These are phyloP conservation scores for Avicennia marina DNA, from an alignment of 257 asterid genomes.

Conservation along the genomic window DNA sequence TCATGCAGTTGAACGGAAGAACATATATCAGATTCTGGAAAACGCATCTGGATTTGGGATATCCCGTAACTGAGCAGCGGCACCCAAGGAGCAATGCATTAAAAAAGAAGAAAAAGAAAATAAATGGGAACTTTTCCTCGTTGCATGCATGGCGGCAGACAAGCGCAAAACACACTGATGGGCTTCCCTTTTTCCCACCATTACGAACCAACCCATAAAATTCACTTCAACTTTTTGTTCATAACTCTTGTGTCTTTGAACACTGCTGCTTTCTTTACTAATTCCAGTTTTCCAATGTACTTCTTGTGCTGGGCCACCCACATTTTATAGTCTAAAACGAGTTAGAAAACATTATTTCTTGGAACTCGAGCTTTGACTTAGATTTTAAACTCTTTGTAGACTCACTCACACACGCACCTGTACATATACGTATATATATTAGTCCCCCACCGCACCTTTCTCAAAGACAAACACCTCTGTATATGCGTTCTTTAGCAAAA, in stretches of 20 bases:
- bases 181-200: conserved; percentile 20
- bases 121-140: conserved; percentile 28
- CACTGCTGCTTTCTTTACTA: conserved; percentile 8
- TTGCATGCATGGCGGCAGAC: conserved; percentile 79
- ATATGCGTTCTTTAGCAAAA: conserved; percentile 10
- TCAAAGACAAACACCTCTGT: too few relatives aligned
- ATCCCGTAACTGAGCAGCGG: conserved; percentile 17
- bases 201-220: conserved; percentile 17
- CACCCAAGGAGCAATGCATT: too few relatives aligned
- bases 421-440: not conserved
- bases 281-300: conserved; percentile 40
- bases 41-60: conserved; percentile 28
- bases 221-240: conserved; percentile 20
- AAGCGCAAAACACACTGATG: conserved; percentile 28
- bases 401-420: too few relatives aligned
- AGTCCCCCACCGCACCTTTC: not conserved
- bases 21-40: conserved; percentile 12
- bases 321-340: conserved; percentile 3
- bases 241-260: conserved; percentile 21
- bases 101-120: too few relatives aligned
- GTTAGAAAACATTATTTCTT: conserved; percentile 9
- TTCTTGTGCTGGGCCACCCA: conserved; percentile 8
- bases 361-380: conserved; percentile 59
- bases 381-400: conserved; percentile 36
- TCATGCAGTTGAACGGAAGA: not conserved